Base-by-base conservation (phyloP, 164 flowering plant species). In the Magnolia sinica region DNA sequence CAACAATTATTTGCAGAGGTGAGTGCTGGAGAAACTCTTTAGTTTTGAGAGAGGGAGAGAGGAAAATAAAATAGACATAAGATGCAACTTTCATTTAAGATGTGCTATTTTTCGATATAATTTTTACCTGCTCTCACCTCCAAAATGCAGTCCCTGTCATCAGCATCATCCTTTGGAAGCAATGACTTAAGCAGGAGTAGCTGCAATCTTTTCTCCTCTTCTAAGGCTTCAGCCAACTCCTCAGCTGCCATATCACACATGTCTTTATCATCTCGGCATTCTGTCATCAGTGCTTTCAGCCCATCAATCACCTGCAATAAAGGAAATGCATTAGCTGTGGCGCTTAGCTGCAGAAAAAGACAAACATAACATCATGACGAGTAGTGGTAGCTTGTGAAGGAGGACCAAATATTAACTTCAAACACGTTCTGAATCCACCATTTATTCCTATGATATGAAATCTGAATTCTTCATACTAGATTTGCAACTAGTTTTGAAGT, bases 91-190 rank as follows among this genome's bases (percentile, higher is more conserved):
- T 45, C 4, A 75, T 22, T 63, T 49, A 20, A 50, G 68, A 69
- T 37, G 61, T 37, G 61, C 20, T 71, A 61, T 58, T 23, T 71
- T 10, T 50, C 69, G 1, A 72, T 19, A 45, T 31, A 71, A 50
- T n/a, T 23, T 29, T 88, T 89, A 96, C 99, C 99, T 87, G 99
- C 98, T 84, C 99, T 89, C 79, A 96, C 99, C 88, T 96, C 99
- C 90, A 96, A 82, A 75, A 96, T 96, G 85, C 92, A 91, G 78
- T 85, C 96, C 78, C 98, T 89, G 80, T 94, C 99, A 90, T 96
- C 99, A 61, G 98, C 99, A 80, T 92, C 98, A 82, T 94, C 98
- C 85, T 91, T 92, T 1, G 97, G 99, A 78, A 96, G 96, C 80
- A 96, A 83, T 9, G 90, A 85, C 80, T 86, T 89, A 24, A 94